phyloP scores from a whole-genome alignment of 768 basidiomycete species.

The Sporobolomyces pararoseus region DNA sequence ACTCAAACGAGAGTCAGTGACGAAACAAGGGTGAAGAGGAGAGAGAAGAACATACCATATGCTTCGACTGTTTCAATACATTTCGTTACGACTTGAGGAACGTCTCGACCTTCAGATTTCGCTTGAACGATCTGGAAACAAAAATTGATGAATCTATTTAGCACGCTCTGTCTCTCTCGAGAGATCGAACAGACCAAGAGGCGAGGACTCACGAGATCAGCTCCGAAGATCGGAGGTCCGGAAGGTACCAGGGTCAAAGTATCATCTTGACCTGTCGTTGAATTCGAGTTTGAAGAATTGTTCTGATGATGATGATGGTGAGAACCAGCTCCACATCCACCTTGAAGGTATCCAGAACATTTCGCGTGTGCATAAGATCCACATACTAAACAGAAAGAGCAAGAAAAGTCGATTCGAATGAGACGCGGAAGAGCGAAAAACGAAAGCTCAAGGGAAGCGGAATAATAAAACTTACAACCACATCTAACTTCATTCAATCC shows the following conservation, averaged over 20 bases:
- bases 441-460: too few relatives aligned
- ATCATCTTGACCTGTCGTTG: constrained; percentile 14
- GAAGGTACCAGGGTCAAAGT: constrained; percentile 24
- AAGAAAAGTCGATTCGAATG: neutral
- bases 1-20: constrained; percentile 17
- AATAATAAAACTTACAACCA: constrained; percentile 59
- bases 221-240: constrained; percentile 91
- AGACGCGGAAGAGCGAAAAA: neutral
- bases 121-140: constrained; percentile 62
- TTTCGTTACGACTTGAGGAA: constrained; percentile 89
- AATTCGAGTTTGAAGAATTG: neutral
- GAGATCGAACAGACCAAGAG: neutral
- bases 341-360: constrained; percentile 53
- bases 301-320: too few relatives aligned
- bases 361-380: constrained; percentile 81
- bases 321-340: constrained; percentile 29
- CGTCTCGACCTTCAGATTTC: constrained; percentile 48
- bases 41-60: constrained; percentile 58
- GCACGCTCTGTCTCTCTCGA: neutral
- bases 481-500: constrained; percentile 86
- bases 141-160: too few relatives aligned
- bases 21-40: neutral
- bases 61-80: constrained; percentile 91
- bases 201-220: constrained; percentile 57
- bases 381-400: constrained; percentile 58